Base-by-base conservation (phyloP, 2,329 filamentous ascomycete genomes). In the Elsinoe perseae region DNA sequence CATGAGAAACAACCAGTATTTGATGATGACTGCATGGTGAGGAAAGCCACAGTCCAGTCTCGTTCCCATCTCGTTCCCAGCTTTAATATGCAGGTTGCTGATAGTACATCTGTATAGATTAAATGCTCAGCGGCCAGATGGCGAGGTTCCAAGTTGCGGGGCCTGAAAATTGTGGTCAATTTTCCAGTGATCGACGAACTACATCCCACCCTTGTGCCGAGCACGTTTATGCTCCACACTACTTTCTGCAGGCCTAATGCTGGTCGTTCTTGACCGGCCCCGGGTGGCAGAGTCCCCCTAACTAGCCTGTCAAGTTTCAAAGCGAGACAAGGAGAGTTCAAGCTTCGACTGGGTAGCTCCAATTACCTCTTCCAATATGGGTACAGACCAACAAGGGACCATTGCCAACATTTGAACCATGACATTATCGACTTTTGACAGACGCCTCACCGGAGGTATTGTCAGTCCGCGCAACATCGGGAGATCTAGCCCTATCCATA, bases 371-470 rank as follows among this genome's bases (percentile, higher is more conserved):
- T n/a, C 48, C 30, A 52, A 36, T 30, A 38, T 38, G 30, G 20
- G 48, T 52, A 52, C 48, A 21, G 16, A 38, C 48, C 48, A 52
- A 52, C 48, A 52, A 18, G 30, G 30, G 48, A 36, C 30, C 48
- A 20, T 21, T 38, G 16, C 27, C 30, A 25, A 36, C 48, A 10
- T 14, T 36, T 36, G 32, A 36, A n/a, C 48, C 48, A 52, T 52
- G 48, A 36, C 48, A 52, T 52, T 25, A 25, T 38, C 48, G 48
- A 52, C 30, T 25, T 38, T 20, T 52, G 30, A 52, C 48, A 52
- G 48, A 38, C 32, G 48, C 48, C 48, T 38, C 48, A 38, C 32
- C 48, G 10, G 21, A 14, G 8, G 12, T 10, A 8, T 10, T 20
- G 10, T 14, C 30, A n/a, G n/a, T 28, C 48, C 30, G 30, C 48